A percentile compares a stretch with the other conserved stretches of the same genome.
Conservation (phyloP, 2,329 filamentous ascomycete species). For the Epichloe sylvatica region DNA sequence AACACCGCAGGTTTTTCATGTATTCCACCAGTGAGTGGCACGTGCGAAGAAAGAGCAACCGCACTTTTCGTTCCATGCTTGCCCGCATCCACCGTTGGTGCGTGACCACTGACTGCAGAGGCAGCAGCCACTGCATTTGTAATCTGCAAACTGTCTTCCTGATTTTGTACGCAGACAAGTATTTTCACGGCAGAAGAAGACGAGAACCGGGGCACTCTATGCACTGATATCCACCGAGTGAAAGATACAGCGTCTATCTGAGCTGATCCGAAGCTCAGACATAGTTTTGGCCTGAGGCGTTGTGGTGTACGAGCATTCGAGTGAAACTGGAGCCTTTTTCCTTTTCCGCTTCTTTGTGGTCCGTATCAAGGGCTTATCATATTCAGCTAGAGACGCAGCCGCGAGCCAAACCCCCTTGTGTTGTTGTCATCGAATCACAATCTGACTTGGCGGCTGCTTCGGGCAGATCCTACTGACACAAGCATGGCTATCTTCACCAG, state of each 20-base stretch:
- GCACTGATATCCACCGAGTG: too few relatives aligned
- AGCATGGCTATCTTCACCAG: conserved; percentile 27
- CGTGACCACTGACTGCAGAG: background rate
- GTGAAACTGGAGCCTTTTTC: background rate
- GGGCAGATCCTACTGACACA: background rate
- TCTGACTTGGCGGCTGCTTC: background rate
- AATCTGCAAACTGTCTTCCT: too few relatives aligned
- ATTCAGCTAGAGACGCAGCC: background rate
- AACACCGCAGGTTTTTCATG: background rate
- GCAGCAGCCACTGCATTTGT: background rate
- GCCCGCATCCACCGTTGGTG: background rate
- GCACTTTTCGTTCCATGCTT: background rate
- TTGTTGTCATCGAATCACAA: background rate
- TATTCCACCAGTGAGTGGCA: background rate
- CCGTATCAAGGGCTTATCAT: background rate
- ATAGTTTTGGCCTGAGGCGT: background rate
- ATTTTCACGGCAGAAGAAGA: too few relatives aligned
- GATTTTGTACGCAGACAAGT: too few relatives aligned
- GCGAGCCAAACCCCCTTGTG: background rate
- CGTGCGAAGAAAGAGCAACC: background rate
- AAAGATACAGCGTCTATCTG: background rate
- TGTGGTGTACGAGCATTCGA: background rate
- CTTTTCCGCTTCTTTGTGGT: background rate
- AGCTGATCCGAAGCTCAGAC: background rate
- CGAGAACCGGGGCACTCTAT: too few relatives aligned